Evolutionary conservation across 306 rosid genomes (phyloP), one percentile per base, ranked within the genome.

Genomic region (Vicia villosa): DNA sequence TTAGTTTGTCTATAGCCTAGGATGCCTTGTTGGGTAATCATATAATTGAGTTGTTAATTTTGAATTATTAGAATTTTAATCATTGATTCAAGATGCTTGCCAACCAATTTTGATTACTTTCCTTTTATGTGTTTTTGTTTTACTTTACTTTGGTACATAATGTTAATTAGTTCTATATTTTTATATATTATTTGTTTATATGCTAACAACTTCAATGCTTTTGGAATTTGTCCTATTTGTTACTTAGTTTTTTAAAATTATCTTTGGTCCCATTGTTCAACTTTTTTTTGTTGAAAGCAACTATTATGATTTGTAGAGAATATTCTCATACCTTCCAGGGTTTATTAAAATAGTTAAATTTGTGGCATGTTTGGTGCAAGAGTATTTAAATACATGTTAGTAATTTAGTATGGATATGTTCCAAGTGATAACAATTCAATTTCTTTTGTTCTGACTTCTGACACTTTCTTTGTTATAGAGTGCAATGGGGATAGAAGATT

Each of bases 401-500:
- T n/a, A n/a, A n/a, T n/a, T n/a, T n/a, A n/a, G 4, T 7, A 3
- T 47, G 5, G 54, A 47, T 47, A 47, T 47, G 55, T 16, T 16
- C 5, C 9, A 47, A 8, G 22, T 7, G 11, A 47, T 47, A 22
- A 2, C 58, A 43, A 69, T 58, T 60, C 57, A 38, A 42, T 43
- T 65, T 70, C 38, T 61, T 57, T 43, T 46, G 62, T 61, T 16
- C 17, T 70, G 54, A 60, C 36, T 61, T 16, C 17, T 70, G 54
- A 60, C 36, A 8, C 55, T 86, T 63, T 45, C 0, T 16, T 16
- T 61, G 59, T 73, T 83, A 28, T 75, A 43, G 63, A 89, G 96
- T 62, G 83, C 80, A 59, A 95, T 89, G 97, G 95, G 83, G 50
- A 69, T 80, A 38, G 96, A 87, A 79, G 99, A 81, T 43, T 67